Evolutionary conservation across 371 early-diverging fungal genomes (phyloP).

Genomic region (Coemansia sp.): DNA sequence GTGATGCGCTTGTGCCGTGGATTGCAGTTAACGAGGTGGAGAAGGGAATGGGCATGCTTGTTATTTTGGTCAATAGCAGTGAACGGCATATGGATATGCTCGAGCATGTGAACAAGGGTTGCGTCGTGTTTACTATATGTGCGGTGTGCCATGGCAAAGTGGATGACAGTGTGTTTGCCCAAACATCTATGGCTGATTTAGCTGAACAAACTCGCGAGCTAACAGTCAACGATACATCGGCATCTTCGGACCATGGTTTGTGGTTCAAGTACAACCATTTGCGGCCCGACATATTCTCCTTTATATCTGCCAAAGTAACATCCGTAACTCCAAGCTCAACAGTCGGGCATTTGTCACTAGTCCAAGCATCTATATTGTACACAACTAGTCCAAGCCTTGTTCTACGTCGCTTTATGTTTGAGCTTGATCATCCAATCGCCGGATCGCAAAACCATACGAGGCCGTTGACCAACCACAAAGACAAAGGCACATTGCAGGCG

Average conservation of each 20-base stretch:
- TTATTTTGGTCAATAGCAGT: constrained; percentile 24
- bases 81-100: constrained; percentile 5
- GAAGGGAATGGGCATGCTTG: constrained; percentile 40
- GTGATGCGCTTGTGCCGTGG: constrained; percentile 21
- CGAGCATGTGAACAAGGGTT: constrained; percentile 6
- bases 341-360: constrained; percentile 31
- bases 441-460: constrained; percentile 63
- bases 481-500: constrained; percentile 65
- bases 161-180: constrained; percentile 7
- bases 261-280: constrained; percentile 32
- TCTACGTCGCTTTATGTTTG: constrained; percentile 38
- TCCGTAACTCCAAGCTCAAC: constrained; percentile 19
- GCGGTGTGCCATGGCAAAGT: constrained; percentile 42
- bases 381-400: constrained; percentile 35
- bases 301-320: neutral
- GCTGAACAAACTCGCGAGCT: neutral
- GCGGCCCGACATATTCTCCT: constrained; percentile 18
- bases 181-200: constrained; percentile 6
- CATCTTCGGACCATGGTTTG: neutral
- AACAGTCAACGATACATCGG: neutral
- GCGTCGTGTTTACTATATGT: constrained; percentile 15
- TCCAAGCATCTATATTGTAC: constrained; percentile 7
- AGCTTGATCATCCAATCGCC: constrained; percentile 58
- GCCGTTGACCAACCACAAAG: constrained; percentile 59
- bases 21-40: constrained; percentile 45